Evolutionary conservation across 2,329 filamentous ascomycete species (phyloP), one percentile per base, ranked within the genome.

Genomic region (Penicillium sp.): DNA sequence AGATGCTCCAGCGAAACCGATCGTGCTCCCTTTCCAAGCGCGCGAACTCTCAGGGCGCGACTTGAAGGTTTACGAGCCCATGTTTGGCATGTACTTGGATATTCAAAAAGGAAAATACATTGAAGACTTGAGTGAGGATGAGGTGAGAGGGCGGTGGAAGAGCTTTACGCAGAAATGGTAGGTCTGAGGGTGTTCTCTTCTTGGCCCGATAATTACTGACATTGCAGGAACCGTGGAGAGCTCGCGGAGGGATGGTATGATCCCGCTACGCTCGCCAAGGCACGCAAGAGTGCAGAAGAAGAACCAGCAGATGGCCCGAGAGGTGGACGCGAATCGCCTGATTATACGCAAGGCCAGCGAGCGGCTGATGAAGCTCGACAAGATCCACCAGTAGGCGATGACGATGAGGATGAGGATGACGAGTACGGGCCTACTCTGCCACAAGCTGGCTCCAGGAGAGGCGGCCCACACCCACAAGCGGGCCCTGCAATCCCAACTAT

Each of bases 171-270:
- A 79, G 4, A 91, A 89, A 75, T 98, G 93, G 91, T 85, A 77
- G 69, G 73, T 55, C 28, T 3, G 9, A 40, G 22, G 40, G 32
- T 41, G 47, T 33, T 52, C 51, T 29, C 51, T 34, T 46, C 41
- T 41, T 24, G 17, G 26, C 22, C 42, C 12, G 38, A 28, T 35
- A 26, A 19, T 19, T 50, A 58, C 75, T 82, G 67, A 81, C 72
- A 67, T 68, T 58, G 59, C 59, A 85, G 82, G 82, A 98, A 98
- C 72, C 80, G 82, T 61, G 85, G 83, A 64, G 87, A 91, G 71
- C 75, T 97, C 55, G 85, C 87, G 4, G 85, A 91, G 68, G 88
- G 88, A 41, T 98, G 91, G 91, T 98, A 97, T 69, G 88, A 94
- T 63, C 86, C 89, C 7, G 79, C 79, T 51, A 86, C 82, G 56